A percentile compares a stretch with the other conserved stretches of the same genome.
phyloP scores from a whole-genome alignment of 306 rosid species.

The Sindora glabra region DNA sequence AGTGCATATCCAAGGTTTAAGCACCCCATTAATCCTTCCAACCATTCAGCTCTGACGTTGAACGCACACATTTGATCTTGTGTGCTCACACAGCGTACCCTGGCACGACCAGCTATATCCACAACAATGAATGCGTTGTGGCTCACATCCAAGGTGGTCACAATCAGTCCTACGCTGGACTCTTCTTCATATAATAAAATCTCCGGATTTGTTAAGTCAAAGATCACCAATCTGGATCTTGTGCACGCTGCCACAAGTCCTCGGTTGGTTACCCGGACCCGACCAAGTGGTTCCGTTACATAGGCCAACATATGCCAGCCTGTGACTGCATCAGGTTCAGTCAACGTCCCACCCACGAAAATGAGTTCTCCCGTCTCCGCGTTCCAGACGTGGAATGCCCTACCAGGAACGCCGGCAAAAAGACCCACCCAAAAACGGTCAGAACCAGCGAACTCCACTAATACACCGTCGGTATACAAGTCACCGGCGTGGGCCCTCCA shows the following conservation, averaged over 20 bases:
- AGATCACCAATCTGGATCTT: constrained; percentile 27
- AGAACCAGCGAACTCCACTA: constrained; percentile 63
- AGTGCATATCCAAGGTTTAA: constrained; percentile 49
- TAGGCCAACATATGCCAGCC: constrained; percentile 87
- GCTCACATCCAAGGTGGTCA: constrained; percentile 47
- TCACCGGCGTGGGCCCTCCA: constrained; percentile 30
- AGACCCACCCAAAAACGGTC: constrained; percentile 74
- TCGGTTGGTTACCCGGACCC: constrained; percentile 41
- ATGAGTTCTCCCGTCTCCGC: constrained; percentile 20
- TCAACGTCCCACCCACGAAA: constrained; percentile 49
- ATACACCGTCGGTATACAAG: constrained; percentile 46
- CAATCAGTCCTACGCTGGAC: constrained; percentile 28
- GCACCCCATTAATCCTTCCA: constrained; percentile 44
- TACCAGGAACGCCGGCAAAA: constrained; percentile 58
- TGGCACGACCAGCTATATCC: constrained; percentile 33
- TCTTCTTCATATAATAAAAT: constrained; percentile 24
- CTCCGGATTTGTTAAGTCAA: constrained; percentile 38
- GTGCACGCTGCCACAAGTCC: constrained; percentile 77
- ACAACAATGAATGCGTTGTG: constrained; percentile 33
- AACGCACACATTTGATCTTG: constrained; percentile 45
- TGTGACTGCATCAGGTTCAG: constrained; percentile 56
- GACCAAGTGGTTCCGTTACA: constrained; percentile 41
- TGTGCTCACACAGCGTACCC: constrained; percentile 37
- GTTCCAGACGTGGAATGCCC: constrained; percentile 75
- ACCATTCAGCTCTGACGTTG: constrained; percentile 6